Conservation (phyloP, 2,329 filamentous ascomycete genomes). For the Diaporthe citriasiana region DNA sequence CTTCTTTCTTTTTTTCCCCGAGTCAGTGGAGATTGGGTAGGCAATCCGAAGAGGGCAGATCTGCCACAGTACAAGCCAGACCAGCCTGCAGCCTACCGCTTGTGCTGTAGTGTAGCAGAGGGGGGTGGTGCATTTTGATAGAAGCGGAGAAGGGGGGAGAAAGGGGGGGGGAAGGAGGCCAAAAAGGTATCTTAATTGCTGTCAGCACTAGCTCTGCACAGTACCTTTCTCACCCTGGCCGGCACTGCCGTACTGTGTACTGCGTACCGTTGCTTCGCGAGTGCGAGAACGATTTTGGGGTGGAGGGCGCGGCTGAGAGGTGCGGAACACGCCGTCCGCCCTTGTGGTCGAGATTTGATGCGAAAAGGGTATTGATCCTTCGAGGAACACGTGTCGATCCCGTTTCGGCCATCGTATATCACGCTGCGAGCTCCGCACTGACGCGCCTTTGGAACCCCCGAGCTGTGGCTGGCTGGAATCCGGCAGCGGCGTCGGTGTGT, state of each 20-base stretch:
- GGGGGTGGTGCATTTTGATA: neutral
- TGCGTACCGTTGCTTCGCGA: neutral
- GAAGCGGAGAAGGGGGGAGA: slow-evolving; percentile 6
- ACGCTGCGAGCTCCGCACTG: neutral
- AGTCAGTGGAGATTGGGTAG: slow-evolving; percentile 34
- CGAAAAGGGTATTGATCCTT: slow-evolving; percentile 33
- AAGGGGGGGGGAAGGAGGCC: neutral
- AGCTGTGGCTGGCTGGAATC: slow-evolving; percentile 8
- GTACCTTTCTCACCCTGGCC: neutral
- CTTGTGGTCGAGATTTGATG: slow-evolving; percentile 12
- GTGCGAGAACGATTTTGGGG: neutral
- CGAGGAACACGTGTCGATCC: slow-evolving; percentile 33
- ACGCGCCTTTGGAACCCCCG: neutral
- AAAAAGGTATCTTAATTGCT: neutral
- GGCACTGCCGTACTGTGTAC: slow-evolving; percentile 4
- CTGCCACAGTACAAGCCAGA: slow-evolving; percentile 5
- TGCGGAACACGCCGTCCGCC: slow-evolving; percentile 24
- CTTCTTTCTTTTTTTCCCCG: slow-evolving; percentile 12
- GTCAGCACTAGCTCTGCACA: slow-evolving; percentile 32
- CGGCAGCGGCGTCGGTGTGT: slow-evolving; percentile 31
- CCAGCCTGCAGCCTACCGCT: neutral
- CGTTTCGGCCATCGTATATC: slow-evolving; percentile 30
- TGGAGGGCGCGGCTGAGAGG: neutral
- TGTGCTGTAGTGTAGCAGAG: neutral
- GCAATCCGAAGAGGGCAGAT: slow-evolving; percentile 11